phyloP scores from a whole-genome alignment of 140 eudicot genomes.

The Cichorium intybus region DNA sequence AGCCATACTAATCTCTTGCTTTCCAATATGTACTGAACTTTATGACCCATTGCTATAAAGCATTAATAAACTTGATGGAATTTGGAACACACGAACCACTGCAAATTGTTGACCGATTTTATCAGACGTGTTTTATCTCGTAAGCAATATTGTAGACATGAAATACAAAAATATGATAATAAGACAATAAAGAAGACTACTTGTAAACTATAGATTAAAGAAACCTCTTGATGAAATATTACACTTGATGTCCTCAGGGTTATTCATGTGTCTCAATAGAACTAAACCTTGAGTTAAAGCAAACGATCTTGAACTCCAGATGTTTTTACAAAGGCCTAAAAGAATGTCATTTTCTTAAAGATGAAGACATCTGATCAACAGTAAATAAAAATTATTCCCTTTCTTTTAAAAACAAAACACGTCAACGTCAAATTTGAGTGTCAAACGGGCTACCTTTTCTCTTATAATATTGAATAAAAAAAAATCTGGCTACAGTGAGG shows the following conservation, averaged over 20 bases:
- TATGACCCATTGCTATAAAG: conserved; percentile 44
- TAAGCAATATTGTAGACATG: background rate
- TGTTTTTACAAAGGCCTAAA: background rate
- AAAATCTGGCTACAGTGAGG: too few relatives aligned
- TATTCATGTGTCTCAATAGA: background rate
- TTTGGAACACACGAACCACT: conserved; percentile 20
- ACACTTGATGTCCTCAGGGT: too few relatives aligned
- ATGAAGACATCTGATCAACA: conserved; percentile 4
- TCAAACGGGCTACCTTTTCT: background rate
- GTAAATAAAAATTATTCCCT: background rate
- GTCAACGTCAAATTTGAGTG: conserved; percentile 6
- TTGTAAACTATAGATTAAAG: too few relatives aligned
- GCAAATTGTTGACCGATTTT: conserved; percentile 14
- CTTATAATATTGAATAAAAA: background rate
- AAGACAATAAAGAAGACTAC: background rate
- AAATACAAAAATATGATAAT: background rate
- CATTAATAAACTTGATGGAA: background rate
- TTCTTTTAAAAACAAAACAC: background rate
- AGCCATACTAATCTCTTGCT: conserved; percentile 64
- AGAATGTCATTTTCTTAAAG: background rate
- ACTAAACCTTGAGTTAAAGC: background rate
- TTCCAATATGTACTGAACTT: conserved; percentile 38
- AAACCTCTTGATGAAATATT: too few relatives aligned
- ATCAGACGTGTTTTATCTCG: background rate
- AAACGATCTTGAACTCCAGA: background rate